Evolutionary conservation across 2,329 filamentous ascomycete species (phyloP).

Genomic region (Colletotrichum godetiae): DNA sequence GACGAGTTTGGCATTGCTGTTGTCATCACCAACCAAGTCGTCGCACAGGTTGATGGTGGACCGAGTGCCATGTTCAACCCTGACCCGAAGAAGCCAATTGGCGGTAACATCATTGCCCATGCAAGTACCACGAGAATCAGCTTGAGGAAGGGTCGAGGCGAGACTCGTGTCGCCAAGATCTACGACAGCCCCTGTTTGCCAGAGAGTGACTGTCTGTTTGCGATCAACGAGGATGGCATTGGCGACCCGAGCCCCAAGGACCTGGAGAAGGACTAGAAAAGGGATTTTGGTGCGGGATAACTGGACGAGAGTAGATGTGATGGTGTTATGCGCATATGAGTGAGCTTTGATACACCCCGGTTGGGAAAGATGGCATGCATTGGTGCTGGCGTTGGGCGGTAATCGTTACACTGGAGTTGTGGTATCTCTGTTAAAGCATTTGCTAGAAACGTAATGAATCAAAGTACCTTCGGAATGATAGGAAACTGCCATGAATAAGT

Average conservation of each 20-base stretch:
- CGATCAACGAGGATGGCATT: conserved; percentile 97
- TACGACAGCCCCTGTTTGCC: conserved; percentile 98
- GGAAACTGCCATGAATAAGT: not conserved
- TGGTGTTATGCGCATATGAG: conserved; percentile 24
- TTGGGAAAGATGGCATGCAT: conserved; percentile 38
- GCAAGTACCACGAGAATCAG: conserved; percentile 95
- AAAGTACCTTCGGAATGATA: not conserved
- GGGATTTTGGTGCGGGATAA: not conserved
- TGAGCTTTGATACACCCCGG: conserved; percentile 6
- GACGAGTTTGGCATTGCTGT: conserved; percentile 96
- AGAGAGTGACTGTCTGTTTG: conserved; percentile 96
- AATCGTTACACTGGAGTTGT: conserved; percentile 12
- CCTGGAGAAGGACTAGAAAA: conserved; percentile 78
- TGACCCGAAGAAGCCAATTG: conserved; percentile 98
- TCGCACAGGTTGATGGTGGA: conserved; percentile 96
- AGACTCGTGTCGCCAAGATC: conserved; percentile 98
- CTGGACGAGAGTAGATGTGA: not conserved
- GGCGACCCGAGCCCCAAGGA: conserved; percentile 97
- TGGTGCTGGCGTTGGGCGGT: conserved; percentile 45
- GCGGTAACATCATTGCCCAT: conserved; percentile 98
- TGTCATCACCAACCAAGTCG: conserved; percentile 98
- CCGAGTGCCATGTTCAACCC: conserved; percentile 99
- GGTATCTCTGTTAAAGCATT: conserved; percentile 10
- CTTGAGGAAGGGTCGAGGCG: conserved; percentile 92
- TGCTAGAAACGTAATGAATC: not conserved